Conservation (phyloP, 164 flowering plant species). For the Vitis vinifera region DNA sequence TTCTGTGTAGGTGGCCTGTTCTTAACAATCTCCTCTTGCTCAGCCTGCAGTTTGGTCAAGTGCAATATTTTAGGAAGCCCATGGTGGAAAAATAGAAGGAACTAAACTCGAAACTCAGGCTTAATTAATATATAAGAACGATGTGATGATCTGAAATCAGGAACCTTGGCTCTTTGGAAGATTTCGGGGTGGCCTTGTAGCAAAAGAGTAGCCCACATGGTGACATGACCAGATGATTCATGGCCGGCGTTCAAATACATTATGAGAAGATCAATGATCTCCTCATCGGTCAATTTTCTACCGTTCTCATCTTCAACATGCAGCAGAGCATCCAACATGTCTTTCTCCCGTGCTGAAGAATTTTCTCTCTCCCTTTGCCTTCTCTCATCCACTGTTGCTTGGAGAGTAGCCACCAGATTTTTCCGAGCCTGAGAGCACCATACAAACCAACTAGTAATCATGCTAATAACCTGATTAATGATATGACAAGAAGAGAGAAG, state of each 20-base stretch:
- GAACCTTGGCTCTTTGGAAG: slow-evolving; percentile 61
- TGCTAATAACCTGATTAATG: not conserved
- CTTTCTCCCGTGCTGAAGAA: slow-evolving; percentile 27
- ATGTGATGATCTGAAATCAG: not conserved
- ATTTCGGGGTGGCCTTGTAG: slow-evolving; percentile 52
- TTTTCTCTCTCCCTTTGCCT: slow-evolving; percentile 9
- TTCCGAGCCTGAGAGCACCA: slow-evolving; percentile 54
- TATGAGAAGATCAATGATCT: slow-evolving; percentile 57
- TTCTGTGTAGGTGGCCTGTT: slow-evolving; percentile 52
- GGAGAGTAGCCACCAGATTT: slow-evolving; percentile 49
- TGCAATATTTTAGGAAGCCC: not conserved
- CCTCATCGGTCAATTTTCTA: slow-evolving; percentile 49
- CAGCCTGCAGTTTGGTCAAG: slow-evolving; percentile 35
- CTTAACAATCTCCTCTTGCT: slow-evolving; percentile 56
- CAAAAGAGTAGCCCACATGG: slow-evolving; percentile 63
- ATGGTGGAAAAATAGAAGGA: not conserved
- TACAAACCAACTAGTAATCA: not conserved
- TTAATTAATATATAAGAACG: not conserved
- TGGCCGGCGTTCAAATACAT: slow-evolving; percentile 79
- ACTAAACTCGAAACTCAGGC: not conserved
- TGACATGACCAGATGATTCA: slow-evolving; percentile 73
- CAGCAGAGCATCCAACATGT: slow-evolving; percentile 64
- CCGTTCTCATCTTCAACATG: slow-evolving; percentile 63
- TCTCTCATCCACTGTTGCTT: slow-evolving; percentile 36
- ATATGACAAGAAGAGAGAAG: not conserved